Percentiles rank a stretch among this genome's conserved stretches.
These are phyloP conservation scores for Suaeda aralocaspica DNA, from an alignment of 148 eudicot species.

Conservation along the genomic window DNA sequence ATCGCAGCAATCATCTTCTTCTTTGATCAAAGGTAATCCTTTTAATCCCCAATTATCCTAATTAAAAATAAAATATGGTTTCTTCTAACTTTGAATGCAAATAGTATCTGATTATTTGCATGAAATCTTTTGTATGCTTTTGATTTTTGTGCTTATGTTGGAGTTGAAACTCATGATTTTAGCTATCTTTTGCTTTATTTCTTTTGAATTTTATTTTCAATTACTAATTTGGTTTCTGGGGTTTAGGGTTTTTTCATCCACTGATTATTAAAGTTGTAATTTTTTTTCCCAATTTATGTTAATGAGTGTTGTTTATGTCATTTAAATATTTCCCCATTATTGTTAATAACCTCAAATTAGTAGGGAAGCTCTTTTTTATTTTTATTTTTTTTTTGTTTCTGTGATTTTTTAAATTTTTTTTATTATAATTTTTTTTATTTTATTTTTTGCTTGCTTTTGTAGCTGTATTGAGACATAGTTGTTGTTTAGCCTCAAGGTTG, in stretches of 20 bases:
- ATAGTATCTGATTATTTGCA: background rate
- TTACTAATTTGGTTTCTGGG: constrained; percentile 32
- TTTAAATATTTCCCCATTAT: background rate
- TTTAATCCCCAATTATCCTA: no score
- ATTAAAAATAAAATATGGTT: background rate
- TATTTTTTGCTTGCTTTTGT: background rate
- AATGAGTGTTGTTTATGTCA: background rate
- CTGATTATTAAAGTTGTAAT: background rate
- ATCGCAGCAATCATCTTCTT: background rate
- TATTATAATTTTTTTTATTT: no score
- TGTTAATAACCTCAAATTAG: background rate
- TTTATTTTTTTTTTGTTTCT: no score
- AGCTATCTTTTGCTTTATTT: background rate
- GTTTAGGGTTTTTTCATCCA: constrained; percentile 12
- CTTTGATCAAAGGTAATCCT: constrained; percentile 8
- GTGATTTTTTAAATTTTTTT: no score
- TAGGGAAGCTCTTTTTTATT: no score
- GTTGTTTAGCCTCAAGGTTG: no score
- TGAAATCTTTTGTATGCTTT: no score
- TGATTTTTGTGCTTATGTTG: background rate
- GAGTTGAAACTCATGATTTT: background rate
- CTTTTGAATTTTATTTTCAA: background rate
- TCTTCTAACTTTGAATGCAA: background rate
- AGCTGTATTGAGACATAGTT: no score
- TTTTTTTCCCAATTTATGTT: background rate